Conservation (phyloP, 108 stramenopile species). For the Parietichytrium sp. region DNA sequence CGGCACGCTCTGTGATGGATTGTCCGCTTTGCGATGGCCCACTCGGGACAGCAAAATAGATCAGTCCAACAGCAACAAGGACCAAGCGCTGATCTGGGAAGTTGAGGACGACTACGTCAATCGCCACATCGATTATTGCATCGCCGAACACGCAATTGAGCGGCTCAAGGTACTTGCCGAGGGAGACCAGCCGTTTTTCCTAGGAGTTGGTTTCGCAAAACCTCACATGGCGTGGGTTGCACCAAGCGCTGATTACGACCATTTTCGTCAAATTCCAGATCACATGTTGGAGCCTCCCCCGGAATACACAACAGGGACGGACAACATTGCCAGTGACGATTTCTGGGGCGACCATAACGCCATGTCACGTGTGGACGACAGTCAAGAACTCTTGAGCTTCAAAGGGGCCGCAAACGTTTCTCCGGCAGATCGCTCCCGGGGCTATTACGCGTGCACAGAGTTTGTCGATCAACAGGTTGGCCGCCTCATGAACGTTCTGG, state of each 20-base stretch:
- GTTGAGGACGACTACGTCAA: not conserved
- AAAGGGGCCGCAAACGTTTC: not conserved
- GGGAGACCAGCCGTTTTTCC: constrained; percentile 29
- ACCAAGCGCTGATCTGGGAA: no score
- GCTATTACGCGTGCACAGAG: not conserved
- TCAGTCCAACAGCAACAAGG: no score
- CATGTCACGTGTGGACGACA: not conserved
- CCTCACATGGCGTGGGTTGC: constrained; percentile 37
- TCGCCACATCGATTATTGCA: not conserved
- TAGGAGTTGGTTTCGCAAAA: constrained; percentile 35
- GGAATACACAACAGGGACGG: no score
- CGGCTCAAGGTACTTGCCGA: not conserved
- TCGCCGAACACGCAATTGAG: not conserved
- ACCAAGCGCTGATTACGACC: not conserved
- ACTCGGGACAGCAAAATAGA: no score
- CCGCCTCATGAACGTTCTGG: not conserved
- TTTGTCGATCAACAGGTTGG: constrained; percentile 40
- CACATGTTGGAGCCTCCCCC: not conserved
- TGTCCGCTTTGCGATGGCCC: no score
- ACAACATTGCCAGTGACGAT: no score
- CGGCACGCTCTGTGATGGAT: no score
- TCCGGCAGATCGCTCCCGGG: not conserved
- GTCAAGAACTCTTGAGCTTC: not conserved
- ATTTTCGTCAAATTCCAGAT: not conserved
- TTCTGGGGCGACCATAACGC: not conserved